phyloP scores from a whole-genome alignment of 805 yeast genomes.

The Candida manassasensis region DNA sequence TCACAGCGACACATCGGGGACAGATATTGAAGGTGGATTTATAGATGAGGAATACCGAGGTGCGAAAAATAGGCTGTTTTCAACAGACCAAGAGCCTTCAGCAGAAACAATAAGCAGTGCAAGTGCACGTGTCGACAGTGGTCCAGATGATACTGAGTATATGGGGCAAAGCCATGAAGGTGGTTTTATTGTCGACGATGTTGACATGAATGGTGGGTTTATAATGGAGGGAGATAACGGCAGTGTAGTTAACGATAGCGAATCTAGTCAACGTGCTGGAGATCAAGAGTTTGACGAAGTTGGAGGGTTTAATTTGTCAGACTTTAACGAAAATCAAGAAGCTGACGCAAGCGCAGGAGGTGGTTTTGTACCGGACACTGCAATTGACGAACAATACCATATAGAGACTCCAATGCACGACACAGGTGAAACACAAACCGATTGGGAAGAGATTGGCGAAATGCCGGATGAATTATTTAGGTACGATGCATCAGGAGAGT shows the following conservation, averaged over 20 bases:
- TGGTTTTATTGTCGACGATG: not conserved
- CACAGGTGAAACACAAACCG: not conserved
- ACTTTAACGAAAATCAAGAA: no score
- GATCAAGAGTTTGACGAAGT: no score
- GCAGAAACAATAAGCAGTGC: constrained; percentile 1
- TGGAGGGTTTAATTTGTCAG: no score
- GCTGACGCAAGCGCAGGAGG: no score
- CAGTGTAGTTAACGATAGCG: not conserved
- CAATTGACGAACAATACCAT: not conserved
- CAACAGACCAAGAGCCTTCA: not conserved
- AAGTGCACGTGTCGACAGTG: constrained; percentile 4
- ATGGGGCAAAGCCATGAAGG: no score
- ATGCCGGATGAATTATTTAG: constrained; percentile 18
- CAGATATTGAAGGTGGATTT: constrained; percentile 17
- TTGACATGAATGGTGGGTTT: constrained; percentile 17
- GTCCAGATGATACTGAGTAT: no score
- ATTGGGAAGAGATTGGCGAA: constrained; percentile 6
- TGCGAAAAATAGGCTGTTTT: no score
- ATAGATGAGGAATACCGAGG: constrained; percentile 9
- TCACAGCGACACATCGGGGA: constrained; percentile 2
- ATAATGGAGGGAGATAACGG: constrained; percentile 2
- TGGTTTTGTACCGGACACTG: constrained; percentile 1
- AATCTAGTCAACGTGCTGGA: no score
- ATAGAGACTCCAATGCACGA: not conserved
- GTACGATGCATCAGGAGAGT: constrained; percentile 15